Conservation (phyloP, 768 basidiomycete species). For the Suillus subalutaceus region DNA sequence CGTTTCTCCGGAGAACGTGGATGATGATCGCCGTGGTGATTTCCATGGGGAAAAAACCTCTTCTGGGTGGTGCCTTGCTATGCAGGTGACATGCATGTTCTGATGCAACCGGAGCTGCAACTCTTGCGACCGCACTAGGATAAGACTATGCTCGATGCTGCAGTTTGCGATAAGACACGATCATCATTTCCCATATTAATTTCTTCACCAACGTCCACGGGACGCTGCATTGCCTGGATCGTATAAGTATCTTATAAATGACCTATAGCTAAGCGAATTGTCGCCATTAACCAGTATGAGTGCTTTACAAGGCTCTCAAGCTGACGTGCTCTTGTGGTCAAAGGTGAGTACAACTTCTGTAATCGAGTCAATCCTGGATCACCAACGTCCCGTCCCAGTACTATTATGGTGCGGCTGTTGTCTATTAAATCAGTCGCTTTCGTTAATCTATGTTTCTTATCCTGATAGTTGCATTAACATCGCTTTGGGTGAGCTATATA, state of each 20-base stretch:
- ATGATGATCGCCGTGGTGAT: neutral
- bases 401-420: neutral
- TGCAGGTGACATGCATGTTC: neutral
- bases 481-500: neutral
- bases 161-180: neutral
- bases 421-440: neutral
- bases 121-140: neutral
- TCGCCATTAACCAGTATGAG: neutral
- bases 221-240: neutral
- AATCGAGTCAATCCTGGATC: neutral
- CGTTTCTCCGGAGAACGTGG: neutral
- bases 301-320: neutral
- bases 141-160: neutral
- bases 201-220: neutral
- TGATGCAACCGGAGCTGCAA: neutral
- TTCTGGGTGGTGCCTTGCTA: neutral
- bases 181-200: neutral
- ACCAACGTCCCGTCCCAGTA: neutral
- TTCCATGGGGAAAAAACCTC: neutral
- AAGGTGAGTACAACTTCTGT: neutral
- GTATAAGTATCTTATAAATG: neutral
- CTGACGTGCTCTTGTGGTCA: neutral
- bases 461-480: neutral
- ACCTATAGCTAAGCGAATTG: neutral
- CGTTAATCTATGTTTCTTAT: neutral